Evolutionary conservation across 352 stramenopile species (phyloP), one percentile per base, ranked within the genome.

Genomic region (Aphanomyces euteiches): DNA sequence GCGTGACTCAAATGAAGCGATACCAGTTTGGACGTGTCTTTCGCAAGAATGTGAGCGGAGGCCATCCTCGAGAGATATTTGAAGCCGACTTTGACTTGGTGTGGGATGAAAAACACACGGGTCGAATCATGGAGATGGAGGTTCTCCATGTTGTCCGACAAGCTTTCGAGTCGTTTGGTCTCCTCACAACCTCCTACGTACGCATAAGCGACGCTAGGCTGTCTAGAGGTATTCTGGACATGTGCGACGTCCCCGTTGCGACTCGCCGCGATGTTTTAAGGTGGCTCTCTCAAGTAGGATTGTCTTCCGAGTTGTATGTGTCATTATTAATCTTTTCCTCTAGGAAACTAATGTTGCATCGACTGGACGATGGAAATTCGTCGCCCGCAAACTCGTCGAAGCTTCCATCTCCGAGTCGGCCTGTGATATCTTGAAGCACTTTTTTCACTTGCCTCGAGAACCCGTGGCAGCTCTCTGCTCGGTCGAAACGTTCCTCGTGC

Each of bases 11-110:
- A 2, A 73, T 93, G 54, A 95, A 95, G 66, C 90, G 86, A 66
- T 94, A 86, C 65, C 86, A 95, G 66, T 95, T 94, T 37, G 85
- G 90, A 21, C 84, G 87, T 38, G 85, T 95, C 6, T 95, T 92
- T 69, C 83, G 87, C 4, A 90, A 83, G 67, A 92, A 79, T 50
- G 67, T 90, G 10, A 84, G 78, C 21, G 80, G 85, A n/a, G 78
- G 78, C 43, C 87, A 95, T 66, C 87, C 87, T 19, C 83, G 85
- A 17, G 87, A 94, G 65, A 85, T 93, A 21, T 79, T 88, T 47
- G 86, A 94, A 58, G 84, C 83, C 2, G 86, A 93, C 65, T 93
- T 95, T 50, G 87, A 93, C 45, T 82, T 94, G 28, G 87, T 95
- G 56, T 95, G 86, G 86, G 83, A 95, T 58, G 82, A 93, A 59